These are phyloP conservation scores for Aspergillus thermomutatus DNA, from an alignment of 2,329 filamentous ascomycete genomes.

Conservation along the genomic window DNA sequence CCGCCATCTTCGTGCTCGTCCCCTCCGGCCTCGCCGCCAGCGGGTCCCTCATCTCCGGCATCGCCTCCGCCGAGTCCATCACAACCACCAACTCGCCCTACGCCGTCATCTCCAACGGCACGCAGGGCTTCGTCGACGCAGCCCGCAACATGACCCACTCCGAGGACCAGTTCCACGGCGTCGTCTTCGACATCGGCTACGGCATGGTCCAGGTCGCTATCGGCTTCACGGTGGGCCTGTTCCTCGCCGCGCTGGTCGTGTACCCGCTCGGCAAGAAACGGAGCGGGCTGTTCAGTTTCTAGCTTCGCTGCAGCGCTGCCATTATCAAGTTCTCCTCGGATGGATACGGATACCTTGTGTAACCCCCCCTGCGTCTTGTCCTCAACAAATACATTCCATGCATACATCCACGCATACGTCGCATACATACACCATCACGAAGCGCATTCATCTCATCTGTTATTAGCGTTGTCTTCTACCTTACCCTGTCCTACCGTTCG, in stretches of 20 bases:
- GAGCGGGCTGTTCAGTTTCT: constrained; percentile 49
- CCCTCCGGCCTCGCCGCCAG: constrained; percentile 60
- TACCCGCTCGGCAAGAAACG: constrained; percentile 49
- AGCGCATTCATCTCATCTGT: background rate
- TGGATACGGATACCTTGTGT: too few relatives aligned
- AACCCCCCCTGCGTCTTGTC: background rate
- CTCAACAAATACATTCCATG: background rate
- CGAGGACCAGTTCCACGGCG: constrained; percentile 18
- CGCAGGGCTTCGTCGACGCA: constrained; percentile 28
- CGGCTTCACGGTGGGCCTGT: constrained; percentile 49
- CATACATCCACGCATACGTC: background rate
- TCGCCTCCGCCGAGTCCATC: constrained; percentile 57
- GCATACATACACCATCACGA: background rate
- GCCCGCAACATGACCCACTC: constrained; percentile 23
- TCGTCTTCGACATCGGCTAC: constrained; percentile 46
- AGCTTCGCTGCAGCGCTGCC: too few relatives aligned
- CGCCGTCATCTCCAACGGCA: constrained; percentile 46
- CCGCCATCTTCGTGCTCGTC: constrained; percentile 76
- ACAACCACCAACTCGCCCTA: constrained; percentile 24
- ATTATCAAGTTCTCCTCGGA: too few relatives aligned
- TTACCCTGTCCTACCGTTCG: background rate
- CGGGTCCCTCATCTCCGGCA: constrained; percentile 57
- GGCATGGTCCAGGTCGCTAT: constrained; percentile 50
- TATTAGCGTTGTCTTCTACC: background rate
- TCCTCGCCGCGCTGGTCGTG: constrained; percentile 47